A percentile compares a stretch with the other conserved stretches of the same genome.
Conservation (phyloP, 2,329 filamentous ascomycete genomes). For the Fusarium falciforme region DNA sequence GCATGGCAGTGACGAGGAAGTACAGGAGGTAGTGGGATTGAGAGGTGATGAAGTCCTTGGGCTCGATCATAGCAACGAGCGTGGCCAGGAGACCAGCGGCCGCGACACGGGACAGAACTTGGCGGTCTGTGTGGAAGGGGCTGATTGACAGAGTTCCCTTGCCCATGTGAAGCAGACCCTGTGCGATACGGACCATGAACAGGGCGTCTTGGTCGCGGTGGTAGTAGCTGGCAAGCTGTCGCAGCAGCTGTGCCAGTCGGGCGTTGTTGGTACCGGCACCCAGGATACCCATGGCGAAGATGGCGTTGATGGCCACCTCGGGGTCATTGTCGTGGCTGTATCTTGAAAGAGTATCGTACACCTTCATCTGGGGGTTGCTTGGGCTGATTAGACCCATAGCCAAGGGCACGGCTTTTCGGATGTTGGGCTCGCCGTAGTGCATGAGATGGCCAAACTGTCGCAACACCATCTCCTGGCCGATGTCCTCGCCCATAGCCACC, state of each 20-base stretch:
- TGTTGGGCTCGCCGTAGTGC: conserved; percentile 99
- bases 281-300: conserved; percentile 98
- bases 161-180: conserved; percentile 98
- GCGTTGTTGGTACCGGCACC: conserved; percentile 99
- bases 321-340: conserved; percentile 99
- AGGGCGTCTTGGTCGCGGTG: conserved; percentile 95
- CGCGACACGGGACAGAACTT: conserved; percentile 92
- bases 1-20: conserved; percentile 96
- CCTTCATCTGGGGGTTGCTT: conserved; percentile 99
- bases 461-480: conserved; percentile 98
- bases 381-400: conserved; percentile 97
- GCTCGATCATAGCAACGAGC: conserved; percentile 92
- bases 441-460: conserved; percentile 98
- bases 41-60: conserved; percentile 81
- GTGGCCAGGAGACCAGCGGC: conserved; percentile 91
- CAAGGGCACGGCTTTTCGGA: conserved; percentile 93
- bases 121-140: conserved; percentile 99
- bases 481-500: conserved; percentile 97
- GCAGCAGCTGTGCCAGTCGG: conserved; percentile 89
- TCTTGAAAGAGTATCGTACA: conserved; percentile 96
- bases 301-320: conserved; percentile 97
- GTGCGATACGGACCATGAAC: conserved; percentile 99
- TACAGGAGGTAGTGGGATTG: conserved; percentile 92
- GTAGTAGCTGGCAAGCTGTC: conserved; percentile 97
- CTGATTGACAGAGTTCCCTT: conserved; percentile 96